These are phyloP conservation scores for Venturia effusa DNA, from an alignment of 2,329 filamentous ascomycete species.

Conservation along the genomic window DNA sequence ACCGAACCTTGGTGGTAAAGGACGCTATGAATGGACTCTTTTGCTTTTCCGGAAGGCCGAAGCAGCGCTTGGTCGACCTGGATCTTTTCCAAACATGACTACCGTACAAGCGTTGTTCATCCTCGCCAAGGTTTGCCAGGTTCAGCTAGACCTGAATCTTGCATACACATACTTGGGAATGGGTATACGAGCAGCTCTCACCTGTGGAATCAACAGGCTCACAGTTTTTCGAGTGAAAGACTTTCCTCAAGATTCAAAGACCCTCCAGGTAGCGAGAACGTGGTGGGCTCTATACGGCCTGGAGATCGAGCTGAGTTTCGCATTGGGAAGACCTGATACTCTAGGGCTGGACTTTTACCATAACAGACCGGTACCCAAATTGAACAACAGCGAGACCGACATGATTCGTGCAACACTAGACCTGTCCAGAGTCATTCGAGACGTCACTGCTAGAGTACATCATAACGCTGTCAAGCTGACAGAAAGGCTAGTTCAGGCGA, in stretches of 20 bases:
- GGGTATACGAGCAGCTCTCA: conserved; percentile 36
- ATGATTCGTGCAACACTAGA: conserved; percentile 33
- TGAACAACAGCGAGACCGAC: conserved; percentile 26
- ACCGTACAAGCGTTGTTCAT: conserved; percentile 39
- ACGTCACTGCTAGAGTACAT: conserved; percentile 31
- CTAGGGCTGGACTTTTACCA: conserved; percentile 39
- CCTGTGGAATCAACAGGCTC: conserved; percentile 38
- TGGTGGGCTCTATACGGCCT: conserved; percentile 17
- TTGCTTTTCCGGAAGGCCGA: conserved; percentile 35
- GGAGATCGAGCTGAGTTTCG: conserved; percentile 29
- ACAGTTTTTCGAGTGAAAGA: not conserved
- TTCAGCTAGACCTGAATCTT: conserved; percentile 37
- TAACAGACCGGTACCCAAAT: conserved; percentile 24
- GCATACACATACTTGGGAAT: conserved; percentile 40
- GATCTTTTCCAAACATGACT: conserved; percentile 36
- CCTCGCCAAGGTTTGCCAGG: conserved; percentile 40
- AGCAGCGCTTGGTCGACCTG: conserved; percentile 27
- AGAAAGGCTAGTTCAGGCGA: conserved; percentile 25
- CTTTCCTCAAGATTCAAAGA: conserved; percentile 6
- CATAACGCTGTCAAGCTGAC: conserved; percentile 23
- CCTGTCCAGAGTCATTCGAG: conserved; percentile 29
- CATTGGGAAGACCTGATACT: conserved; percentile 38
- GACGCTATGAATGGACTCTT: conserved; percentile 36
- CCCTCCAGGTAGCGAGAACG: conserved; percentile 11
- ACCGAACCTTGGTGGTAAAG: conserved; percentile 31